Evolutionary conservation across 441 rosid genomes (phyloP).

Genomic region (Erodium chrysanthum): DNA sequence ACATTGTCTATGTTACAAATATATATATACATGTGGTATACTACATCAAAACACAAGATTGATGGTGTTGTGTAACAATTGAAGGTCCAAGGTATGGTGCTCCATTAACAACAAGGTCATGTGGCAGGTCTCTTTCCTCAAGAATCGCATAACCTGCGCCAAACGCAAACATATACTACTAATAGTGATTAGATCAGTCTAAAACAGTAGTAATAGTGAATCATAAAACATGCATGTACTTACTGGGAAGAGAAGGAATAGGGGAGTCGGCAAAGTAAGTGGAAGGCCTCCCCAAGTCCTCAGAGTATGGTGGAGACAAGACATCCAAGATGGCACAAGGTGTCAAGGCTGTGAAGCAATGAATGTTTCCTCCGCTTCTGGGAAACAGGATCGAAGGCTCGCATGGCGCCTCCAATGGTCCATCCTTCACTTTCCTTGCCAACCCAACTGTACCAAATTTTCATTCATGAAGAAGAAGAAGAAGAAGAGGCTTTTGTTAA

Average conservation of each 20-base stretch:
- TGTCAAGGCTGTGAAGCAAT: slow-evolving; percentile 35
- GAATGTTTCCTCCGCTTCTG: slow-evolving; percentile 22
- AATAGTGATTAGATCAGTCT: too few relatives aligned
- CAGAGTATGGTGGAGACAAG: slow-evolving; percentile 42
- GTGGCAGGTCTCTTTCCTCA: slow-evolving; percentile 29
- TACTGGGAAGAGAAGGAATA: slow-evolving; percentile 31
- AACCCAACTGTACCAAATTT: slow-evolving; percentile 6
- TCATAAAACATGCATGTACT: neutral
- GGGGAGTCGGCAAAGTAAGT: slow-evolving; percentile 33
- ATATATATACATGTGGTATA: too few relatives aligned
- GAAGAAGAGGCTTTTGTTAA: too few relatives aligned
- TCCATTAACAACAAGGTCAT: slow-evolving; percentile 21
- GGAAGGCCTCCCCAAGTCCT: slow-evolving; percentile 36
- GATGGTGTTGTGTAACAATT: slow-evolving; percentile 11
- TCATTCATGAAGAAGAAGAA: too few relatives aligned
- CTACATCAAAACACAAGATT: too few relatives aligned
- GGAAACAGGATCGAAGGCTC: too few relatives aligned
- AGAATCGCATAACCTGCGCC: slow-evolving; percentile 30
- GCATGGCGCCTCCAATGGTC: neutral
- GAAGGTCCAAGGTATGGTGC: slow-evolving; percentile 35
- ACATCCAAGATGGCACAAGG: slow-evolving; percentile 44
- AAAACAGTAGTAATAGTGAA: too few relatives aligned
- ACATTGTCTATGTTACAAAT: too few relatives aligned
- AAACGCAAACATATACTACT: neutral
- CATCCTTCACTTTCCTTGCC: neutral